Evolutionary conservation across 2,329 filamentous ascomycete genomes (phyloP).

Genomic region (Ophiostoma sp.): DNA sequence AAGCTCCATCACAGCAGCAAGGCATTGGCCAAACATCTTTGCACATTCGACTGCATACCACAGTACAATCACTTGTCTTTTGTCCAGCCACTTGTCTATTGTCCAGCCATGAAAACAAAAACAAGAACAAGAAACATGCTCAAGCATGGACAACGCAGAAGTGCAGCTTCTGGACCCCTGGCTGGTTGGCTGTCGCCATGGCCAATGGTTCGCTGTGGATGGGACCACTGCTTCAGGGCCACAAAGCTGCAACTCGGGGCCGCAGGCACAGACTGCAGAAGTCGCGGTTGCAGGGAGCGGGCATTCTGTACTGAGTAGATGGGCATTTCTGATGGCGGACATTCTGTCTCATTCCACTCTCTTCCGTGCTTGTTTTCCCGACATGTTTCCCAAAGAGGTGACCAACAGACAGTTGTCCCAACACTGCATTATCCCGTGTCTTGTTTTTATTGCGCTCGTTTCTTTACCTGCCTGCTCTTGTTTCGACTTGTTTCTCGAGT

Average conservation of each 20-base stretch:
- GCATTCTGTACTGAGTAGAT: background rate
- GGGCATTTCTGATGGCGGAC: background rate
- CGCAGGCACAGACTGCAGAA: background rate
- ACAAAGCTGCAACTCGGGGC: background rate
- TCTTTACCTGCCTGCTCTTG: background rate
- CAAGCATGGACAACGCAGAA: background rate
- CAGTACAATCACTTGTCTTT: background rate
- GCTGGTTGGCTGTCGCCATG: background rate
- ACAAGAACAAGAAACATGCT: background rate
- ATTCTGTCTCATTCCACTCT: background rate
- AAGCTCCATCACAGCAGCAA: background rate
- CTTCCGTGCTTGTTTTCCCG: background rate
- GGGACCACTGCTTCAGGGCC: background rate
- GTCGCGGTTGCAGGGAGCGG: background rate
- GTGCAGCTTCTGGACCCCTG: background rate
- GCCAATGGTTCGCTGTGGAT: background rate
- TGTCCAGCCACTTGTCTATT: background rate
- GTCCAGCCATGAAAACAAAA: background rate
- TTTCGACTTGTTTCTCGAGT: background rate
- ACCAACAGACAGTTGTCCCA: background rate
- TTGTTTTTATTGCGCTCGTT: background rate
- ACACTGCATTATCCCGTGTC: background rate
- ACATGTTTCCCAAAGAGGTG: background rate
- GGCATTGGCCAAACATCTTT: conserved; percentile 11
- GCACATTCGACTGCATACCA: background rate